Percentiles rank a stretch among this genome's conserved stretches.
These are phyloP conservation scores for California macrophylla DNA, from an alignment of 441 rosid species.

Conservation along the genomic window DNA sequence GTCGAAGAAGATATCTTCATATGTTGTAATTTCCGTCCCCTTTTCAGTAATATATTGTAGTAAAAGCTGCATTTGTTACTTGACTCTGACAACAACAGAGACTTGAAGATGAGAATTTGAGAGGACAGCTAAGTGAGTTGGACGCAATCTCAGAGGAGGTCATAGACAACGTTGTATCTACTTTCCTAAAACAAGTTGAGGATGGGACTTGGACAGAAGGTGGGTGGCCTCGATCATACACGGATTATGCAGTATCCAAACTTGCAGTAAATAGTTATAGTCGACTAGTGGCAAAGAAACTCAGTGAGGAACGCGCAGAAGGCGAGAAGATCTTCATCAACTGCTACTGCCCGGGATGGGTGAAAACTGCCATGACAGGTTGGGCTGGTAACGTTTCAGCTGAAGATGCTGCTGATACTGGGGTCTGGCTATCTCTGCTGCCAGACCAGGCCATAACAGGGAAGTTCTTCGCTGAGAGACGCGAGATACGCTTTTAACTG, in stretches of 20 bases:
- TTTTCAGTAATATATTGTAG: too few species aligned
- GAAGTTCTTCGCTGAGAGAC: slow-evolving; percentile 87
- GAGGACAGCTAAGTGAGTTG: slow-evolving; percentile 40
- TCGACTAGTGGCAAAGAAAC: slow-evolving; percentile 47
- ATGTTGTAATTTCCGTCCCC: too few species aligned
- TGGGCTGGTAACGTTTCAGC: slow-evolving; percentile 68
- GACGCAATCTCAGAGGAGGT: slow-evolving; percentile 57
- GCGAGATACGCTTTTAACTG: slow-evolving; percentile 67
- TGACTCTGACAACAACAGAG: slow-evolving; percentile 44
- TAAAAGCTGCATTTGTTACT: too few species aligned
- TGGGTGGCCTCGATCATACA: slow-evolving; percentile 75
- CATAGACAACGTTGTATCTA: slow-evolving; percentile 42
- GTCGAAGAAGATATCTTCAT: slow-evolving; percentile 22
- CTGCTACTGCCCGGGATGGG: slow-evolving; percentile 96
- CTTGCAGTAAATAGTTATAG: slow-evolving; percentile 76
- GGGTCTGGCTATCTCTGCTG: slow-evolving; percentile 79
- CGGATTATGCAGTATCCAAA: slow-evolving; percentile 81
- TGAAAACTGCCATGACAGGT: slow-evolving; percentile 83
- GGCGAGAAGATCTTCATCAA: slow-evolving; percentile 64
- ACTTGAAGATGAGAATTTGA: slow-evolving; percentile 46
- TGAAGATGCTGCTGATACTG: slow-evolving; percentile 82
- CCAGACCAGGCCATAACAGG: slow-evolving; percentile 56
- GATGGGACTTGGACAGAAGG: slow-evolving; percentile 64
- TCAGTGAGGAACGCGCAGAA: slow-evolving; percentile 37
- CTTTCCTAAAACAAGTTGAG: slow-evolving; percentile 62